phyloP scores from a whole-genome alignment of 2,329 filamentous ascomycete genomes.

The Sordariomycetes sp. region DNA sequence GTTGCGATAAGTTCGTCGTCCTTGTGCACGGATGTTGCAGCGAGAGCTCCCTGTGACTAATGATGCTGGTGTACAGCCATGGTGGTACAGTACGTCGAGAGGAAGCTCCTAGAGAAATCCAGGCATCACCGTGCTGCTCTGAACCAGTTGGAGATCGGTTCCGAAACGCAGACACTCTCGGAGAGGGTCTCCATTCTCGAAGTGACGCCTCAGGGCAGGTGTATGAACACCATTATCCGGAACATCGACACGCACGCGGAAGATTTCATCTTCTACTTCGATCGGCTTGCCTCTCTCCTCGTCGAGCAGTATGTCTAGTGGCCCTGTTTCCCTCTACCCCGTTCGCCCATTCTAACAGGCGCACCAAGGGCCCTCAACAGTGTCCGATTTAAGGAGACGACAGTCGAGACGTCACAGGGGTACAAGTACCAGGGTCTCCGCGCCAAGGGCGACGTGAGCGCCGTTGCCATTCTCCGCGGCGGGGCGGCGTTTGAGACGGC shows the following conservation, averaged over 20 bases:
- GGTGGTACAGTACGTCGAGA: conserved; percentile 88
- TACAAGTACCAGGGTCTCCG: conserved; percentile 61
- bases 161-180: conserved; percentile 62
- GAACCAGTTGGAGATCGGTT: conserved; percentile 61
- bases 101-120: conserved; percentile 79
- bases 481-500: conserved; percentile 84
- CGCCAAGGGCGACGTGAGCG: conserved; percentile 65
- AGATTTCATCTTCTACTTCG: conserved; percentile 97
- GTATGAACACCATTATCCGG: conserved; percentile 86
- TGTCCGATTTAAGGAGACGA: conserved; percentile 53
- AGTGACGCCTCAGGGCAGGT: conserved; percentile 69
- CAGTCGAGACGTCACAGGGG: conserved; percentile 61
- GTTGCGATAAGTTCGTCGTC: conserved; percentile 65
- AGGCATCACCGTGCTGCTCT: conserved; percentile 71
- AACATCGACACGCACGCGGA: conserved; percentile 68
- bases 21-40: background rate
- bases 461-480: conserved; percentile 79
- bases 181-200: conserved; percentile 63
- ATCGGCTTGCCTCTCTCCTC: conserved; percentile 73
- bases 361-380: conserved; percentile 62
- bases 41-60: background rate
- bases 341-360: conserved; percentile 5
- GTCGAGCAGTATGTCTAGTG: conserved; percentile 55
- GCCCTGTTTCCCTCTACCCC: background rate
- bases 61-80: conserved; percentile 45